Conservation (phyloP, 2,329 filamentous ascomycete genomes). For the Parastagonospora avenae region DNA sequence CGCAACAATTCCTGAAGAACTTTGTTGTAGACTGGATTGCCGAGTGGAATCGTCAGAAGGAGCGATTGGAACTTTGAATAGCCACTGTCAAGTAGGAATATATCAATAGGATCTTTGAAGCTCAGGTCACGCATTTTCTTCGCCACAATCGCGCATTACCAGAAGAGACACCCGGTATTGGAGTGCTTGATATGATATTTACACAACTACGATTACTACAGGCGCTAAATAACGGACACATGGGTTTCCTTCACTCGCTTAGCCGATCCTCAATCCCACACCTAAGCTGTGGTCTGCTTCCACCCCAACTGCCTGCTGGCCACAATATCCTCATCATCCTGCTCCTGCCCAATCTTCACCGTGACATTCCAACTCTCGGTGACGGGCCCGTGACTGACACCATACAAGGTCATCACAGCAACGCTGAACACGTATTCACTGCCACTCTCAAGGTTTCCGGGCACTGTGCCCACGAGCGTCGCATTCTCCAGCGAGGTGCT, state of each 20-base stretch:
- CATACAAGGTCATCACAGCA: slow-evolving; percentile 35
- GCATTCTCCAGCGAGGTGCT: slow-evolving; percentile 34
- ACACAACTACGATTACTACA: too few relatives aligned
- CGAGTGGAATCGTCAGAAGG: slow-evolving; percentile 1
- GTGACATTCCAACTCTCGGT: slow-evolving; percentile 28
- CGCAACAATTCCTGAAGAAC: slow-evolving; percentile 62
- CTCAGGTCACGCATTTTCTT: neutral
- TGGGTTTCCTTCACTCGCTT: too few relatives aligned
- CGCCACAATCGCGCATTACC: neutral
- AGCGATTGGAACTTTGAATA: neutral
- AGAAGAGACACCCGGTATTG: too few relatives aligned
- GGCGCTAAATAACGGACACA: too few relatives aligned
- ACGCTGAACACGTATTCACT: slow-evolving; percentile 26
- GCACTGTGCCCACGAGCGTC: slow-evolving; percentile 22
- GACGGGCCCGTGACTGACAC: slow-evolving; percentile 12
- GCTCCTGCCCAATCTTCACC: slow-evolving; percentile 20
- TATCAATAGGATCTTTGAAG: neutral
- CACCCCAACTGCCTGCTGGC: slow-evolving; percentile 12
- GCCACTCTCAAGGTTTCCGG: slow-evolving; percentile 8
- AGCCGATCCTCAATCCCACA: too few relatives aligned
- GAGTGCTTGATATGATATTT: too few relatives aligned
- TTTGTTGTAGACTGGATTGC: slow-evolving; percentile 71
- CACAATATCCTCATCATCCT: slow-evolving; percentile 16
- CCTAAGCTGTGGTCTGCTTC: slow-evolving; percentile 2
- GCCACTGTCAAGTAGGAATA: neutral